Conservation (phyloP, 805 yeast species). For the Candida odintsovae region DNA sequence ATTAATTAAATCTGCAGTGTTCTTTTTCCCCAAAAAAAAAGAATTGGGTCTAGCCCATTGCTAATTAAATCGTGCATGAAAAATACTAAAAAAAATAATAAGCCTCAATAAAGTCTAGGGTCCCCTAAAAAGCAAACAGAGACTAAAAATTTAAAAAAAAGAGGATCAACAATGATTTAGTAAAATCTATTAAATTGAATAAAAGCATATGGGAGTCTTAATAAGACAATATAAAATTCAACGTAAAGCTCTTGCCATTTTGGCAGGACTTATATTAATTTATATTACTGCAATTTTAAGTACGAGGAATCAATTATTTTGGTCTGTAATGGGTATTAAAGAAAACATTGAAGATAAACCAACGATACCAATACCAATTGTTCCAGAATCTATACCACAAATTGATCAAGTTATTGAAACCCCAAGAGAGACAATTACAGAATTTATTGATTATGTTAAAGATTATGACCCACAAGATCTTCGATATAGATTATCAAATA, state of each 20-base stretch:
- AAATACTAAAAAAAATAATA: no score
- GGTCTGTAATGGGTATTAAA: neutral
- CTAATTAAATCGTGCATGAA: no score
- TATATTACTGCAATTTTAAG: neutral
- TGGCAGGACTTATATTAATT: neutral
- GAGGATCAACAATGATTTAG: no score
- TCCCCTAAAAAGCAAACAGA: no score
- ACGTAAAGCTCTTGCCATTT: neutral
- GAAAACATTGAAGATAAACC: no score
- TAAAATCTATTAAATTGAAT: no score
- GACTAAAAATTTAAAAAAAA: no score
- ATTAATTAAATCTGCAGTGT: no score
- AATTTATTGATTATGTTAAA: slow-evolving; percentile 8
- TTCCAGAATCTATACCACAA: neutral
- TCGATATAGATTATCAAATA: slow-evolving; percentile 8
- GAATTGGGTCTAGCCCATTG: no score
- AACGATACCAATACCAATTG: neutral
- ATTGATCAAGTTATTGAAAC: neutral
- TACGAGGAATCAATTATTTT: neutral
- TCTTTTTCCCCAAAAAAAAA: no score
- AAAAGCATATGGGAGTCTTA: neutral
- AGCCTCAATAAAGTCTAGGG: no score
- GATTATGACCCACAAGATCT: slow-evolving; percentile 14
- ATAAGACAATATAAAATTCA: neutral
- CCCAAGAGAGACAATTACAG: neutral